A percentile compares a stretch with the other conserved stretches of the same genome.
Conservation (phyloP, 2,329 filamentous ascomycete species). For the Penicillium capsulatum region DNA sequence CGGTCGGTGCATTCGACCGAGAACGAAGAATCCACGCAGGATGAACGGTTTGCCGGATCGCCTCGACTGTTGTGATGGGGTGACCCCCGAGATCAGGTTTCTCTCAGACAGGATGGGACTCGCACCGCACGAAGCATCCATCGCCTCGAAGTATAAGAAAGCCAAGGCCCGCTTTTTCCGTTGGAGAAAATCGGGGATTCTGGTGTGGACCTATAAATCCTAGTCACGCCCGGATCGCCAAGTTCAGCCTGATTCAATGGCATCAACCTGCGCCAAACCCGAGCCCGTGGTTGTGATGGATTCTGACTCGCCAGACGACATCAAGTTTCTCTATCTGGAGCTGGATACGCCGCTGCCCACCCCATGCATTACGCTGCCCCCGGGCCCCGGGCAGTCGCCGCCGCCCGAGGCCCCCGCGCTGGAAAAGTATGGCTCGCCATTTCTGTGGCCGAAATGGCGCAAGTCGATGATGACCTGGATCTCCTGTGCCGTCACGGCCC, state of each 20-base stretch:
- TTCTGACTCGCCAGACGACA: conserved; percentile 25
- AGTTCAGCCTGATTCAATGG: neutral
- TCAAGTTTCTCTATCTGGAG: conserved; percentile 58
- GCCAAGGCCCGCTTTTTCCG: no score
- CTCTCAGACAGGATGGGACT: no score
- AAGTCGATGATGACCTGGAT: conserved; percentile 70
- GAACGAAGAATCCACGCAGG: no score
- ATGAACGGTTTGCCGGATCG: no score
- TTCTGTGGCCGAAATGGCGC: conserved; percentile 64
- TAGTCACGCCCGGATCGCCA: no score
- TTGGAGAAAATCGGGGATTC: no score
- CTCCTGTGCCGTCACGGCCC: conserved; percentile 68
- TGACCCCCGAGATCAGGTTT: no score
- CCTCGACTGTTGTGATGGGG: no score
- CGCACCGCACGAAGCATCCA: no score
- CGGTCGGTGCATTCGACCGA: no score
- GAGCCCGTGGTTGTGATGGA: conserved; percentile 13
- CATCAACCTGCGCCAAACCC: conserved; percentile 1
- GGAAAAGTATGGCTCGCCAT: conserved; percentile 63
- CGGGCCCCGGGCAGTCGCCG: conserved; percentile 29
- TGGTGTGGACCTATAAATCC: no score
- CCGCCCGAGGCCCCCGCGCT: conserved; percentile 62
- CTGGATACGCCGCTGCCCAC: conserved; percentile 58
- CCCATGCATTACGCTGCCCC: conserved; percentile 31
- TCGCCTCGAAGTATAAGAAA: no score